Conservation (phyloP, 2,329 filamentous ascomycete genomes). For the Penicillium occitanis region DNA sequence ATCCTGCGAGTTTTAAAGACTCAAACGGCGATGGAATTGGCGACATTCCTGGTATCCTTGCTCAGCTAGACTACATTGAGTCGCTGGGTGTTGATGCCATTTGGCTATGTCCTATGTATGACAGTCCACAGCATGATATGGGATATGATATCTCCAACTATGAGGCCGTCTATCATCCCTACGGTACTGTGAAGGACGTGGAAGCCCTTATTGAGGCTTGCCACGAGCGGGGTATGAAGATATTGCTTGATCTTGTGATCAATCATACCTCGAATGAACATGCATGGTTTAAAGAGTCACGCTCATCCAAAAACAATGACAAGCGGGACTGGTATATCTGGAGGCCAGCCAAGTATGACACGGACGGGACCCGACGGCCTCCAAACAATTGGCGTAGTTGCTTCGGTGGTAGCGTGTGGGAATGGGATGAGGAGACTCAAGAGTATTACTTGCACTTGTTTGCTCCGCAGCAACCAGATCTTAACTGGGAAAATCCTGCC, state of each 20-base stretch:
- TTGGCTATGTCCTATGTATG: slow-evolving; percentile 51
- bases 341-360: slow-evolving; percentile 23
- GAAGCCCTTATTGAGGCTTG: slow-evolving; percentile 47
- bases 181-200: slow-evolving; percentile 49
- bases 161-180: slow-evolving; percentile 50
- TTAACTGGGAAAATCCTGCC: slow-evolving; percentile 74
- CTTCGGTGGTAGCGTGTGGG: slow-evolving; percentile 35
- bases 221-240: slow-evolving; percentile 48
- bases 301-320: slow-evolving; percentile 44
- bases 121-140: slow-evolving; percentile 52
- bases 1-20: slow-evolving; percentile 38
- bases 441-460: slow-evolving; percentile 75
- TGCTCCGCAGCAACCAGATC: slow-evolving; percentile 68
- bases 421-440: slow-evolving; percentile 63
- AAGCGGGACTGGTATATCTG: slow-evolving; percentile 27
- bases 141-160: slow-evolving; percentile 59
- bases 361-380: background rate
- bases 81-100: slow-evolving; percentile 33
- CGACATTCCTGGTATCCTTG: slow-evolving; percentile 34
- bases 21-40: slow-evolving; percentile 37
- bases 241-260: slow-evolving; percentile 52
- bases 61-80: slow-evolving; percentile 34
- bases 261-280: slow-evolving; percentile 42
- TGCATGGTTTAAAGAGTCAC: slow-evolving; percentile 17
- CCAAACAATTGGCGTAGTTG: slow-evolving; percentile 19